A percentile compares a stretch with the other conserved stretches of the same genome.
Evolutionary conservation across 257 asterid species (phyloP).

Genomic region (Solanum gandarillasii): DNA sequence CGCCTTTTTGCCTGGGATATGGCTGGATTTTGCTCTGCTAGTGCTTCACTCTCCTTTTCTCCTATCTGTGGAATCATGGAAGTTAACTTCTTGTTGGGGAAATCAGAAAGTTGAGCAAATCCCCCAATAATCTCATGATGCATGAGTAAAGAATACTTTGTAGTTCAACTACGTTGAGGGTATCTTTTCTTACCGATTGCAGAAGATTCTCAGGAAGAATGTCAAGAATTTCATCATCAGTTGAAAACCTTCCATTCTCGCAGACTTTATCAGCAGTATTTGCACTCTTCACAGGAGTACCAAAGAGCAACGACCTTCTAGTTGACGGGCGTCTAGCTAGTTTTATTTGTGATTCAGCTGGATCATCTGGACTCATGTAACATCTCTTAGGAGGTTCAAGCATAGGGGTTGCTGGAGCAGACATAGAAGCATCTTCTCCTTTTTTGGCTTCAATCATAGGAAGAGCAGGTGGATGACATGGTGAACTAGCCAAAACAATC

Average conservation of each 20-base stretch:
- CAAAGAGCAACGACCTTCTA: slow-evolving; percentile 44
- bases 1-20: slow-evolving; percentile 77
- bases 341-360: slow-evolving; percentile 32
- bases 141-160: neutral
- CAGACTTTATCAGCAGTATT: slow-evolving; percentile 6
- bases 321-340: slow-evolving; percentile 45
- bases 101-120: neutral
- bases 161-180: neutral
- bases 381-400: slow-evolving; percentile 53
- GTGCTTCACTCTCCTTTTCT: slow-evolving; percentile 50
- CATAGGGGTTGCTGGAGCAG: slow-evolving; percentile 60
- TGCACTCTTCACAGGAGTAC: slow-evolving; percentile 47
- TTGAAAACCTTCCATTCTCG: slow-evolving; percentile 11
- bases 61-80: slow-evolving; percentile 32
- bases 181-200: slow-evolving; percentile 36
- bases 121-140: neutral
- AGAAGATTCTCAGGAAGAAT: slow-evolving; percentile 51
- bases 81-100: neutral
- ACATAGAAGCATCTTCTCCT: slow-evolving; percentile 39
- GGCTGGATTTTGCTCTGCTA: slow-evolving; percentile 61
- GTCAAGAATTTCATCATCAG: slow-evolving; percentile 34
- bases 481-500: neutral
- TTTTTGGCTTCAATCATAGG: slow-evolving; percentile 17
- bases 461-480: neutral
- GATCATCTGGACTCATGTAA: slow-evolving; percentile 54